Percentiles rank a stretch among this genome's conserved stretches.
phyloP scores from a whole-genome alignment of 2,329 filamentous ascomycete genomes.

The Hypocrella siamensis region DNA sequence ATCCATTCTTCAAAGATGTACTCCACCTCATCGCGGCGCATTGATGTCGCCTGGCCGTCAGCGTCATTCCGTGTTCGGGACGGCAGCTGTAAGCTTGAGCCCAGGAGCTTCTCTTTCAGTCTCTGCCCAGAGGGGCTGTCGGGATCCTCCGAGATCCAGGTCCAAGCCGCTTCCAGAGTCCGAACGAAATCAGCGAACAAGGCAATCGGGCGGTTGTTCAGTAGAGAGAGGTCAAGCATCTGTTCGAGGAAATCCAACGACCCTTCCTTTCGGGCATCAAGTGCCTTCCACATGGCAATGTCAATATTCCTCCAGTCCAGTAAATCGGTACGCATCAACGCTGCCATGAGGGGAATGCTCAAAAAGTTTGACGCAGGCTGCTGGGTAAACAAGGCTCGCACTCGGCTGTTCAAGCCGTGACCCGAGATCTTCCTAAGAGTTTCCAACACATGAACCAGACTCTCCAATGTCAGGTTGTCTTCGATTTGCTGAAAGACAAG shows the following conservation, averaged over 20 bases:
- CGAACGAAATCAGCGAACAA: conserved; percentile 75
- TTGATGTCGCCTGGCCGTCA: conserved; percentile 20
- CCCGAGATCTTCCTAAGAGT: conserved; percentile 44
- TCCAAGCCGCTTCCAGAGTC: conserved; percentile 66
- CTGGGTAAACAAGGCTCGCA: conserved; percentile 39
- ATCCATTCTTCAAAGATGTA: conserved; percentile 97
- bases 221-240: conserved; percentile 61
- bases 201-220: conserved; percentile 62
- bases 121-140: conserved; percentile 48
- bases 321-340: conserved; percentile 42
- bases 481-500: conserved; percentile 39
- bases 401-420: conserved; percentile 35
- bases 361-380: conserved; percentile 40
- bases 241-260: conserved; percentile 69
- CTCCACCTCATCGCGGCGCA: conserved; percentile 70
- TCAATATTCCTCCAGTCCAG: conserved; percentile 52
- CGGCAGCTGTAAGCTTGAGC: conserved; percentile 22
- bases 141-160: conserved; percentile 65
- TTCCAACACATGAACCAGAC: conserved; percentile 45
- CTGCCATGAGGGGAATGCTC: conserved; percentile 39
- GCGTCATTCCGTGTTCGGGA: conserved; percentile 35
- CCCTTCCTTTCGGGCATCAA: conserved; percentile 53
- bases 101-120: conserved; percentile 47
- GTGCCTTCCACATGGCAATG: conserved; percentile 54
- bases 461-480: conserved; percentile 42